A percentile compares a stretch with the other conserved stretches of the same genome.
These are phyloP conservation scores for Polyplosphaeria fusca DNA, from an alignment of 495 filamentous ascomycete genomes.

Conservation along the genomic window DNA sequence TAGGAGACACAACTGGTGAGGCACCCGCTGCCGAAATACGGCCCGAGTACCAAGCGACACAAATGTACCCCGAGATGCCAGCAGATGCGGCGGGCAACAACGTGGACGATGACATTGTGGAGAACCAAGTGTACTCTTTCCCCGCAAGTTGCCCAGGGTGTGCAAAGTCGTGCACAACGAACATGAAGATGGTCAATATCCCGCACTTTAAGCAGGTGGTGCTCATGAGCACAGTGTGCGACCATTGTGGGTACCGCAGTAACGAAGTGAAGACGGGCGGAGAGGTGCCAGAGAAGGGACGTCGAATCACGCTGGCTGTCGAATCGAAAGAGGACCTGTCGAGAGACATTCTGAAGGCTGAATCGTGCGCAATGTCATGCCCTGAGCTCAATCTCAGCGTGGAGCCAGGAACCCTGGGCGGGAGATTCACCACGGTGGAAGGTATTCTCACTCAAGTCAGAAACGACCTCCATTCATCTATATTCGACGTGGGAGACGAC, in stretches of 20 bases:
- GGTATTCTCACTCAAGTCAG: slow-evolving; percentile 90
- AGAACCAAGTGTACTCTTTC: slow-evolving; percentile 85
- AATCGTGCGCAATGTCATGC: slow-evolving; percentile 79
- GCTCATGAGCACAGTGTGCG: slow-evolving; percentile 83
- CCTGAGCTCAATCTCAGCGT: slow-evolving; percentile 81
- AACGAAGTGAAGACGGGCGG: slow-evolving; percentile 98
- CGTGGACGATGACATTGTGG: slow-evolving; percentile 68
- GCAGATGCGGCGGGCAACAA: slow-evolving; percentile 39
- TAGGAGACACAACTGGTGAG: slow-evolving; percentile 46
- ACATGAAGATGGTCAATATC: slow-evolving; percentile 95
- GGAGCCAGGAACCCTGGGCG: slow-evolving; percentile 86
- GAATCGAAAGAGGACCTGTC: slow-evolving; percentile 71
- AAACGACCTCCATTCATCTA: slow-evolving; percentile 78
- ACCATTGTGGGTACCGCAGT: slow-evolving; percentile 86
- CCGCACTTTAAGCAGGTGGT: slow-evolving; percentile 95
- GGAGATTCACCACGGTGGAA: slow-evolving; percentile 96
- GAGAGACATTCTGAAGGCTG: slow-evolving; percentile 93
- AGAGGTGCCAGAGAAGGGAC: slow-evolving; percentile 81
- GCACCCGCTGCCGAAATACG: slow-evolving; percentile 36
- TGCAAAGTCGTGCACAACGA: slow-evolving; percentile 71
- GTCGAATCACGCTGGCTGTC: slow-evolving; percentile 75
- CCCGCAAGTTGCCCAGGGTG: slow-evolving; percentile 90
- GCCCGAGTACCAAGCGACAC: slow-evolving; percentile 39
- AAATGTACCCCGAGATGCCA: slow-evolving; percentile 39
- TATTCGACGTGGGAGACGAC: slow-evolving; percentile 69